Evolutionary conservation across 331 rosid genomes (phyloP), one percentile per base, ranked within the genome.

Genomic region (Quercus tomentella): DNA sequence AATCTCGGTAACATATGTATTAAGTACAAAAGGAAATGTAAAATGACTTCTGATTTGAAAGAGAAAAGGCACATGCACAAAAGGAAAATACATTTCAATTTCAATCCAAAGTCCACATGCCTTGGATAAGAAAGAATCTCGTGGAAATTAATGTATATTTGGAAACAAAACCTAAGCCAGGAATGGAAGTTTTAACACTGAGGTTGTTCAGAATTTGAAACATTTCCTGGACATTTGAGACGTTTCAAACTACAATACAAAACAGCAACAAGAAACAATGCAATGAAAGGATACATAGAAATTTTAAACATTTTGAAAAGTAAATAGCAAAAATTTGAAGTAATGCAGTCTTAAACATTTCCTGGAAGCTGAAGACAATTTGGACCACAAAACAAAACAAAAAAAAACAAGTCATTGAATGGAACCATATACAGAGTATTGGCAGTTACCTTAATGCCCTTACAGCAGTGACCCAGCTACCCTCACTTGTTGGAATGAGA

Each of bases 401-500:
- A 7, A 35, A 35, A 33, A 67, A 37, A 30, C 14, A 72, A 33
- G 20, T 30, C 22, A n/a, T 65, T 30, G 73, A 81, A 62, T 23
- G 52, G 20, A 69, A 77, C 11, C 60, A 77, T 55, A 10, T 7
- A 10, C 45, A 56, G 45, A 52, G 25, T 54, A 20, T 7, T 20
- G 16, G 52, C 41, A 57, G 60, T 84, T 86, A 95, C 99, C 98
- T 89, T 87, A 93, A 86, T 80, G 98, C 91, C 89, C 85, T 87
- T 55, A 91, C 94, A 67, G 97, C 97, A 43, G 97, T 93, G 54
- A 76, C 85, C 99, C 99, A 96, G 86, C 96, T 89, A 63, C 87
- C 84, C 80, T 90, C 96, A 78, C 99, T 91, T 55, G 97, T 86
- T 61, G 97, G 99, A 84, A 96, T 72, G 84, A 93, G 99, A 87